Percentiles rank a stretch among this genome's conserved stretches.
Conservation (phyloP, 2,329 filamentous ascomycete genomes). For the Penicillium sp. region DNA sequence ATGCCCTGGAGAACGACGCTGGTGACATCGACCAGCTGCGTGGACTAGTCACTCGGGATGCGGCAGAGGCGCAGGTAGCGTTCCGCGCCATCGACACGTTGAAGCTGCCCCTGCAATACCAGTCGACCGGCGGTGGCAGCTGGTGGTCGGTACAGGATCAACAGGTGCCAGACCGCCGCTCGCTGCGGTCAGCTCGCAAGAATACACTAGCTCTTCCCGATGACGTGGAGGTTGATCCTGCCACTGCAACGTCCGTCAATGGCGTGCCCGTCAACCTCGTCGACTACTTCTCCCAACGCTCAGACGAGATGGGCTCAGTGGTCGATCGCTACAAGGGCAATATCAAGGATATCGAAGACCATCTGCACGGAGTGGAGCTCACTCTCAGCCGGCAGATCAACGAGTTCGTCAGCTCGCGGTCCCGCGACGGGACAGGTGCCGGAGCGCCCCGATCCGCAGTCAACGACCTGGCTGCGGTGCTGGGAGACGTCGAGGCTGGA, state of each 20-base stretch:
- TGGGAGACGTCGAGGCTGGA: conserved; percentile 64
- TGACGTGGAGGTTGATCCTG: conserved; percentile 41
- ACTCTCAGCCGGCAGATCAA: conserved; percentile 60
- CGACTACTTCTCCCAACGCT: conserved; percentile 61
- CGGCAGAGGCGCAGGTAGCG: conserved; percentile 66
- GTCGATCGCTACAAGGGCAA: conserved; percentile 58
- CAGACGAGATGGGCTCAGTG: conserved; percentile 60
- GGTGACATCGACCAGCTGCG: conserved; percentile 58
- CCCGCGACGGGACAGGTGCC: conserved; percentile 38
- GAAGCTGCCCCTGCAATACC: conserved; percentile 64
- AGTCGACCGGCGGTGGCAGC: conserved; percentile 46
- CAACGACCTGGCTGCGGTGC: conserved; percentile 54
- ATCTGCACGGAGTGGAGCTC: conserved; percentile 62
- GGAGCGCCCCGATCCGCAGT: conserved; percentile 47
- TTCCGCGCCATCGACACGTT: conserved; percentile 74
- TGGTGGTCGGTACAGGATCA: conserved; percentile 44
- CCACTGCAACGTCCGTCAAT: conserved; percentile 44
- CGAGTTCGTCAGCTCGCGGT: conserved; percentile 48
- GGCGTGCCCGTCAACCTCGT: conserved; percentile 60
- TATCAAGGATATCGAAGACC: conserved; percentile 63
- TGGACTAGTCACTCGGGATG: conserved; percentile 61
- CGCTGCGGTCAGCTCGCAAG: conserved; percentile 41
- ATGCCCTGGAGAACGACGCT: conserved; percentile 62
- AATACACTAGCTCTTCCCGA: conserved; percentile 50
- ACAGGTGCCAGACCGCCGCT: conserved; percentile 38